A percentile compares a stretch with the other conserved stretches of the same genome.
These are phyloP conservation scores for Antitrichia curtipendula DNA, from an alignment of 225 moss, liverwort and hornwort species.

Conservation along the genomic window DNA sequence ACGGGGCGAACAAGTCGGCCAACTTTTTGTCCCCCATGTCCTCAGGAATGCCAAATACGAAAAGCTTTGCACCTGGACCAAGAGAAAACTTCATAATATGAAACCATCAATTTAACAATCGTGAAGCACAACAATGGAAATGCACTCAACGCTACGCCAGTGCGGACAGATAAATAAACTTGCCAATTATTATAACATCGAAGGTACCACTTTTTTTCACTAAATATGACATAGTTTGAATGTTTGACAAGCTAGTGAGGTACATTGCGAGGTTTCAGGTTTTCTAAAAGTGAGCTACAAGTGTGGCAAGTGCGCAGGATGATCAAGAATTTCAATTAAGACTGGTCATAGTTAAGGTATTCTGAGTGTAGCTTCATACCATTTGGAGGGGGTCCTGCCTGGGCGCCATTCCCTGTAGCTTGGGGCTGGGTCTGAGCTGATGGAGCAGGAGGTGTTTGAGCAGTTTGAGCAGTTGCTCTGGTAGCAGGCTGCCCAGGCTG, in stretches of 20 bases:
- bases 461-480: conserved; percentile 7
- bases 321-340: background rate
- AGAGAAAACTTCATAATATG: background rate
- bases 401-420: conserved; percentile 17
- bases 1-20: conserved; percentile 41
- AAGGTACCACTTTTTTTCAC: background rate
- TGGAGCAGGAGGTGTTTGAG: conserved; percentile 10
- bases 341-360: background rate
- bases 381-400: conserved; percentile 14
- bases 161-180: background rate
- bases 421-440: conserved; percentile 16
- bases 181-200: too few species aligned
- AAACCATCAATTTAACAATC: background rate
- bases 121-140: background rate
- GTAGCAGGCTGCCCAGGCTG: conserved; percentile 9
- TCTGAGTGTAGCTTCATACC: background rate
- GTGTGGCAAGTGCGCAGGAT: background rate
- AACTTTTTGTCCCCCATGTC: conserved; percentile 58
- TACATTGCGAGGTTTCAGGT: background rate
- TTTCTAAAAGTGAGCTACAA: background rate
- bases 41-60: conserved; percentile 55
- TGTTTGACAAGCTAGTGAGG: too few species aligned
- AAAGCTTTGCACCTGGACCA: conserved; percentile 36
- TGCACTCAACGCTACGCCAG: background rate
- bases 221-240: background rate